These are phyloP conservation scores for Cryptosporidium viatorum DNA, from an alignment of 169 alveolate species.

Conservation along the genomic window DNA sequence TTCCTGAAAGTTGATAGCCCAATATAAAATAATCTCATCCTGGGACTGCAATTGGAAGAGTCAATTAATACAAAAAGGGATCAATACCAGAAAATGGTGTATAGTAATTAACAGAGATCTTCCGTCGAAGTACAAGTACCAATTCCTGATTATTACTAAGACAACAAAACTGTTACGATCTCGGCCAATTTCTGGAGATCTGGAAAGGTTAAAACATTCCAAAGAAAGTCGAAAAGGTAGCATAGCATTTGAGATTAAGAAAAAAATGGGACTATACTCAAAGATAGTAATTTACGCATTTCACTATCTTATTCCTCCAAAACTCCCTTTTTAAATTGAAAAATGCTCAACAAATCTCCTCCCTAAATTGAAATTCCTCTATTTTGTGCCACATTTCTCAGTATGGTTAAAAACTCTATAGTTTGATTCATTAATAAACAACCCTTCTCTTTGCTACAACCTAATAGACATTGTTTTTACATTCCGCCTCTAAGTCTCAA, in stretches of 20 bases:
- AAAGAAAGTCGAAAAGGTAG: background rate
- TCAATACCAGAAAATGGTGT: background rate
- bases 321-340: background rate
- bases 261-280: background rate
- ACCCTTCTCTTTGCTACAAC: background rate
- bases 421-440: background rate
- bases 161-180: background rate
- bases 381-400: background rate
- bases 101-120: background rate
- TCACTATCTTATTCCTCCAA: background rate
- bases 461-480: background rate
- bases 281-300: background rate
- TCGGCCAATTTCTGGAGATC: background rate
- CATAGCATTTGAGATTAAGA: background rate
- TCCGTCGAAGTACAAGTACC: background rate
- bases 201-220: background rate
- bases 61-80: background rate
- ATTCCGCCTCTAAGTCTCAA: constrained; percentile 79
- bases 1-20: background rate
- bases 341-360: background rate
- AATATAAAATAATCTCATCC: background rate
- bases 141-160: background rate
- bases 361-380: background rate
- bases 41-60: background rate
- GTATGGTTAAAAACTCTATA: background rate